Evolutionary conservation across 169 alveolate species (phyloP).

Genomic region (Cystoisospora suis): DNA sequence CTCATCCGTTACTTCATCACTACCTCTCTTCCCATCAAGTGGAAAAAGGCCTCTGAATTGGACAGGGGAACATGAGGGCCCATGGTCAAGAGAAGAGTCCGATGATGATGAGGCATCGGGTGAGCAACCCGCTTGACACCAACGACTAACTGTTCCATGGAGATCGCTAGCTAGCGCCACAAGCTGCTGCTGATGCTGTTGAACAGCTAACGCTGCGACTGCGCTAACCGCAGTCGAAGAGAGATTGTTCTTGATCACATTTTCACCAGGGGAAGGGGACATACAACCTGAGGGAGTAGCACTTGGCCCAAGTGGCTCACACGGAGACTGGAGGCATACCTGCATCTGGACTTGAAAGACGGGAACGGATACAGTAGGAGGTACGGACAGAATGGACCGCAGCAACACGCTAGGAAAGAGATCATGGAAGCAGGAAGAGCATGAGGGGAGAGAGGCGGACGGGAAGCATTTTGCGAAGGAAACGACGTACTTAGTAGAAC

Average conservation of each 20-base stretch:
- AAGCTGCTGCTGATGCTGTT: neutral
- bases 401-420: neutral
- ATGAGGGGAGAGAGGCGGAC: neutral
- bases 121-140: neutral
- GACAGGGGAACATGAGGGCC: neutral
- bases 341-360: neutral
- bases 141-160: neutral
- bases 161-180: neutral
- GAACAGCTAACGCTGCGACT: conserved; percentile 11
- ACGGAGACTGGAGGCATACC: neutral
- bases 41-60: neutral
- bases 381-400: neutral
- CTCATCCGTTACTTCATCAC: too few species aligned
- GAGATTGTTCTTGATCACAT: neutral
- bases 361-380: neutral
- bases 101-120: neutral
- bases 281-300: neutral
- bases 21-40: neutral
- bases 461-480: neutral
- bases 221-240: neutral
- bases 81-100: neutral
- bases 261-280: neutral
- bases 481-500: neutral
- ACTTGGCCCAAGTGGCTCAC: neutral
- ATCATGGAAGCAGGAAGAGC: neutral